Conservation (phyloP, 805 yeast species). For the Pichia exigua region DNA sequence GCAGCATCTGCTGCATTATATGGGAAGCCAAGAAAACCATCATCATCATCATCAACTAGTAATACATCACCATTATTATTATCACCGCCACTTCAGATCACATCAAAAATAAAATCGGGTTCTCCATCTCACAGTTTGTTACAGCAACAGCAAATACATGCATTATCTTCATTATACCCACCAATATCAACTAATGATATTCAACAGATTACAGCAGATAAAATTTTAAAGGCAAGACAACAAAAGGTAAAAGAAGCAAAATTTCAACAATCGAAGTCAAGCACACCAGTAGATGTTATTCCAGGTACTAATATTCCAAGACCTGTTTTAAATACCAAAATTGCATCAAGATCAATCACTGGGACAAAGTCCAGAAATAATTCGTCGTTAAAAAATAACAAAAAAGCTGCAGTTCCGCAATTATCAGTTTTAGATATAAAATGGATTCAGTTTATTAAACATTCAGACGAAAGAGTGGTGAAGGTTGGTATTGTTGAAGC, state of each 20-base stretch:
- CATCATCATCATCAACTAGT: background rate
- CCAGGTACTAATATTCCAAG: slow-evolving; percentile 55
- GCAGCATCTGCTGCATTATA: slow-evolving; percentile 20
- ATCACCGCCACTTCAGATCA: background rate
- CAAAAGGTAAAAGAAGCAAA: background rate
- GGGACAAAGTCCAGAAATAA: slow-evolving; percentile 11
- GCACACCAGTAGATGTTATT: slow-evolving; percentile 31
- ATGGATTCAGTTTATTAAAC: slow-evolving; percentile 48
- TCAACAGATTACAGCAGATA: slow-evolving; percentile 5
- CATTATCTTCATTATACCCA: background rate
- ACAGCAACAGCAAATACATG: background rate
- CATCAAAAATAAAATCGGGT: background rate
- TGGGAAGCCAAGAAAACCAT: background rate
- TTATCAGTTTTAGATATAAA: slow-evolving; percentile 47
- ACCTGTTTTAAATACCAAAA: slow-evolving; percentile 37
- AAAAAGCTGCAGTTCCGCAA: slow-evolving; percentile 33
- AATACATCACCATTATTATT: background rate
- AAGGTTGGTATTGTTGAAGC: slow-evolving; percentile 49
- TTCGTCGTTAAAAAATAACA: slow-evolving; percentile 2
- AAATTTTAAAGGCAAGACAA: slow-evolving; percentile 4
- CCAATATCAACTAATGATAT: background rate
- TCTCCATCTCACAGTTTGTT: background rate
- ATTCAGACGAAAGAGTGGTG: slow-evolving; percentile 52
- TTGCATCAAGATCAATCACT: slow-evolving; percentile 10
- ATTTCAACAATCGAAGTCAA: background rate